Percentiles rank a stretch among this genome's conserved stretches.
Conservation (phyloP, 495 filamentous ascomycete genomes). For the Penicillium simplicissimum region DNA sequence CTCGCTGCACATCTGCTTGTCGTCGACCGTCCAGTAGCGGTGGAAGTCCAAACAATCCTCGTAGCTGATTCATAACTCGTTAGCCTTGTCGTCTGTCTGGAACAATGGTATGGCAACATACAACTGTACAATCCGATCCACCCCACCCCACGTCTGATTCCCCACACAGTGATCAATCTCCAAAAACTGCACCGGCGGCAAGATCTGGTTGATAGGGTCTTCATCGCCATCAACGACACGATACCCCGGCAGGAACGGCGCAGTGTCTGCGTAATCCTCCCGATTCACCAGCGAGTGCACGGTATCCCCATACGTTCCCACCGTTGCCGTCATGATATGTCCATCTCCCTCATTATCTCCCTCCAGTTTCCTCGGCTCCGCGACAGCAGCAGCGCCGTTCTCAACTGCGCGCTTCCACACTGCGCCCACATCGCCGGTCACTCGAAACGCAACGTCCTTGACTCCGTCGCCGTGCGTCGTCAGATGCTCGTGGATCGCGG, state of each 20-base stretch:
- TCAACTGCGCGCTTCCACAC: slow-evolving; percentile 65
- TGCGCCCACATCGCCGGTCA: slow-evolving; percentile 63
- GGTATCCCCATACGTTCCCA: slow-evolving; percentile 81
- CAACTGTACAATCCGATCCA: slow-evolving; percentile 71
- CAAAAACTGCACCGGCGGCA: slow-evolving; percentile 58
- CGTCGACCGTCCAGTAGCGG: slow-evolving; percentile 85
- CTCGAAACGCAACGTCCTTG: slow-evolving; percentile 79
- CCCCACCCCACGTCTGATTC: slow-evolving; percentile 77
- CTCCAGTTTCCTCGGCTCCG: slow-evolving; percentile 46
- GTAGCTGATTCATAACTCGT: slow-evolving; percentile 49
- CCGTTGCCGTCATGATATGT: slow-evolving; percentile 61
- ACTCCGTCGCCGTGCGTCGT: slow-evolving; percentile 78
- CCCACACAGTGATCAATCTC: slow-evolving; percentile 86
- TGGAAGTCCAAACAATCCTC: slow-evolving; percentile 77
- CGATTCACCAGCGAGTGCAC: slow-evolving; percentile 77
- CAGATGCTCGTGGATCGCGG: slow-evolving; percentile 67
- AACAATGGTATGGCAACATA: slow-evolving; percentile 23
- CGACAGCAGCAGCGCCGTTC: slow-evolving; percentile 60
- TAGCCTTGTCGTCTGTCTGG: neutral
- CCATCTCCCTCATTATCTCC: slow-evolving; percentile 42
- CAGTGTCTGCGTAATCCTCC: slow-evolving; percentile 52
- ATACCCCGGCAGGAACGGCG: slow-evolving; percentile 73
- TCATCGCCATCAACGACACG: slow-evolving; percentile 34
- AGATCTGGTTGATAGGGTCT: slow-evolving; percentile 43
- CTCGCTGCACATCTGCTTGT: slow-evolving; percentile 73